Percentiles rank a stretch among this genome's conserved stretches.
Evolutionary conservation across 2,329 filamentous ascomycete species (phyloP).

Genomic region (Diplodia intermedia): DNA sequence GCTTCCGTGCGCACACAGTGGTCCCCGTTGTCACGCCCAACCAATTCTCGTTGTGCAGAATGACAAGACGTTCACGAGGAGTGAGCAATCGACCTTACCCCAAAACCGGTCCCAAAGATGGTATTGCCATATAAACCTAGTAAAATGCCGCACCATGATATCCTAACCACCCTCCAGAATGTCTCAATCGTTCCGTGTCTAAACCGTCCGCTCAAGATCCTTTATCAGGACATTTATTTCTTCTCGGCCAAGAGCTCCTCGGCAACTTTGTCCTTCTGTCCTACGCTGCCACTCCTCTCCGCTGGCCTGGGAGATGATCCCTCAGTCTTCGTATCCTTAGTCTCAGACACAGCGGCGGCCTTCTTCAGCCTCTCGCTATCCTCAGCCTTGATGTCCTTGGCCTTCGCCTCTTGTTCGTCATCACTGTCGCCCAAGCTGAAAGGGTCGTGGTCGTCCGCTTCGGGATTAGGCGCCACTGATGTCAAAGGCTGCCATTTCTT

Average conservation of each 20-base stretch:
- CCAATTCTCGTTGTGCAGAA: neutral
- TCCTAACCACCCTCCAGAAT: slow-evolving; percentile 1
- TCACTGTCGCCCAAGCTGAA: slow-evolving; percentile 97
- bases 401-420: slow-evolving; percentile 82
- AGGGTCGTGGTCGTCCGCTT: slow-evolving; percentile 84
- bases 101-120: slow-evolving; percentile 9
- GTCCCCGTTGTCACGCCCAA: neutral
- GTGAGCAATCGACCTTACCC: neutral
- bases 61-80: neutral
- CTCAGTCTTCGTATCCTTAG: slow-evolving; percentile 33
- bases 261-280: slow-evolving; percentile 54
- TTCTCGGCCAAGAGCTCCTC: slow-evolving; percentile 51
- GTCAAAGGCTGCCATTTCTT: slow-evolving; percentile 99
- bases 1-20: neutral
- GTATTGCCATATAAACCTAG: slow-evolving; percentile 20
- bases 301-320: slow-evolving; percentile 41
- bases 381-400: slow-evolving; percentile 65
- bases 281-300: slow-evolving; percentile 51
- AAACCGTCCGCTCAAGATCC: neutral
- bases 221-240: slow-evolving; percentile 1
- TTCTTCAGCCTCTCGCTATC: slow-evolving; percentile 60
- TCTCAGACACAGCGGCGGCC: slow-evolving; percentile 59
- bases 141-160: slow-evolving; percentile 18
- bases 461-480: slow-evolving; percentile 80
- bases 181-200: neutral